Percentiles rank a stretch among this genome's conserved stretches.
Conservation (phyloP, 2,329 filamentous ascomycete genomes). For the Colletotrichum camelliae region DNA sequence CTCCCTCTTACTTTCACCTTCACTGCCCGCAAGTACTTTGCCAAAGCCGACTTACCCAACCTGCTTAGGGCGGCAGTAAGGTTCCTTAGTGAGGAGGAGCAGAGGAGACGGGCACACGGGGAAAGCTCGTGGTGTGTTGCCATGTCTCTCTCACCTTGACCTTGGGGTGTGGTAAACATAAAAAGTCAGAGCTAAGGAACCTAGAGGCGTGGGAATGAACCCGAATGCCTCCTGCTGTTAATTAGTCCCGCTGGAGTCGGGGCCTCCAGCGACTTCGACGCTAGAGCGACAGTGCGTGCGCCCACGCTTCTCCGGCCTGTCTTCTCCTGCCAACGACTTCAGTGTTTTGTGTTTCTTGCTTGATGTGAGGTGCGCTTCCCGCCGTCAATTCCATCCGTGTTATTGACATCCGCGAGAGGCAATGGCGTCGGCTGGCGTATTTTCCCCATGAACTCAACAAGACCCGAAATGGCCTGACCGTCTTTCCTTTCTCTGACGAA, state of each 20-base stretch:
- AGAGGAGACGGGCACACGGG: neutral
- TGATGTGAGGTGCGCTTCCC: neutral
- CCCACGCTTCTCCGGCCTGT: neutral
- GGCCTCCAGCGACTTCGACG: neutral
- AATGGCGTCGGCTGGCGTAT: neutral
- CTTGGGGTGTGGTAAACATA: constrained; percentile 10
- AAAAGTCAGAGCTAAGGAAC: neutral
- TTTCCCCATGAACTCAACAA: neutral
- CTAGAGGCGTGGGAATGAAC: constrained; percentile 19
- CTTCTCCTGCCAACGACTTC: neutral
- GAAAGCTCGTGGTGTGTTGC: constrained; percentile 16
- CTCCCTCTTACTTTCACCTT: neutral
- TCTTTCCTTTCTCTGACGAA: neutral
- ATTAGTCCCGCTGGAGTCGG: neutral
- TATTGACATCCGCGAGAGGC: neutral
- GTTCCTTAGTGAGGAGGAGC: neutral
- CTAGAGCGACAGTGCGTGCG: neutral
- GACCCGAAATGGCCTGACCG: neutral
- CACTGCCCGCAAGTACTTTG: neutral
- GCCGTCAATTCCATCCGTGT: neutral
- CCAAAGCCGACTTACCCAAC: neutral
- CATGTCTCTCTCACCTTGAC: neutral
- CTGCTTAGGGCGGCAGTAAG: neutral
- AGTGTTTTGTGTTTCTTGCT: neutral
- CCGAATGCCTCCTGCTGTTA: neutral